Base-by-base conservation (phyloP, 2,329 filamentous ascomycete species). In the Calonectria montana region DNA sequence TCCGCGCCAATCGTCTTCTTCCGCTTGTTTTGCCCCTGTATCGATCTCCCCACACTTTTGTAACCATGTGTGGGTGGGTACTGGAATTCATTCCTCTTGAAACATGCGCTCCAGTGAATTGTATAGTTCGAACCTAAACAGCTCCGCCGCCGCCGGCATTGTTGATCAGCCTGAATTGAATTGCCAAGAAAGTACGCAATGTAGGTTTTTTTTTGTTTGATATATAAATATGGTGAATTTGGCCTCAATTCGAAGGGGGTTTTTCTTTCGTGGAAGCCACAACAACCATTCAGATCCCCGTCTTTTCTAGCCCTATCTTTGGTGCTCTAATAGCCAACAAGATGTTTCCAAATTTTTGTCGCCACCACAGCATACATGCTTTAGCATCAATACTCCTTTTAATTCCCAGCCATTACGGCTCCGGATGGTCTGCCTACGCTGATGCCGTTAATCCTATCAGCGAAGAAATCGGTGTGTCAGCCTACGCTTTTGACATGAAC, bases 401-500 rank as follows among this genome's bases (percentile, higher is more conserved):
- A 2, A 39, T 45, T 12, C 39, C 37, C 5, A 21, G 39, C 10
- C 23, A 61, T 37, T 43, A 21, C 27, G 10, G 21, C 27, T 13
- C 13, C 53, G 25, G 25, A 21, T 59, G 53, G 39, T 41, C 63
- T 21, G 55, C 43, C 13, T 41, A 12, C 18, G 68, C 68, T 1
- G 43, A 67, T 18, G 23, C 43, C 25, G 68, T 39, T 18, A 18
- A 61, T 9, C 43, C 63, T n/a, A 47, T 57, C 21, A 63, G 29
- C 37, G 27, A 67, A 23, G 63, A 68, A 48, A 41, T 37, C 4
- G 69, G 69, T 18, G 69, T 71, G 2, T 71, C 69, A 1, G 69
- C 69, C 4, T 68, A 68, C 15, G 65, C 69, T 9, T 71, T 71
- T 18, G 65, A 71, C 39, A 71, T 71, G 69, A 68, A 50, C 57